Conservation (phyloP, 257 asterid species). For the Lantana camara region DNA sequence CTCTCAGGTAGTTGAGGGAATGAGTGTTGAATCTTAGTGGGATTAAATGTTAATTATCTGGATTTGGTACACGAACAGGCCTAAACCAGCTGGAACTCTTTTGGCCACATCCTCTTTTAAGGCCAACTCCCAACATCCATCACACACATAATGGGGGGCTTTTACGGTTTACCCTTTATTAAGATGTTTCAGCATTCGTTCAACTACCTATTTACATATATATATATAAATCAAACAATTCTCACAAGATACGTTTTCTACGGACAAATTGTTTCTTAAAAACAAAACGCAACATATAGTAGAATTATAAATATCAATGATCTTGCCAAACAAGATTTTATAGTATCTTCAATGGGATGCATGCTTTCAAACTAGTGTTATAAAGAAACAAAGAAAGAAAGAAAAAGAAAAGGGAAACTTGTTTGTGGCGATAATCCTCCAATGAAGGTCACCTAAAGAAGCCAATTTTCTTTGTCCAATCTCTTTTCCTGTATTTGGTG, state of each 20-base stretch:
- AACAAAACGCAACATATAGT: too few species aligned
- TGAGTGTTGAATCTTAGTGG: not conserved
- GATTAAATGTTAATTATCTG: slow-evolving; percentile 9
- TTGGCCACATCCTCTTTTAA: slow-evolving; percentile 14
- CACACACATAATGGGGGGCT: not conserved
- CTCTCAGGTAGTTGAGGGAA: not conserved
- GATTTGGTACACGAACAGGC: not conserved
- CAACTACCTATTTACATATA: too few species aligned
- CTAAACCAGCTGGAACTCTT: not conserved
- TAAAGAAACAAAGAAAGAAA: too few species aligned
- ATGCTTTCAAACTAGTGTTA: not conserved
- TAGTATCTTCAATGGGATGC: not conserved
- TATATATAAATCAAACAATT: too few species aligned
- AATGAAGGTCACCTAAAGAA: not conserved
- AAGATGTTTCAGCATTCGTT: too few species aligned
- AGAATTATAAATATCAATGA: too few species aligned
- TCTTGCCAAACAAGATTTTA: not conserved
- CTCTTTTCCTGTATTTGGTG: too few species aligned
- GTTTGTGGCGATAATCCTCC: not conserved
- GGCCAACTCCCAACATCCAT: slow-evolving; percentile 40
- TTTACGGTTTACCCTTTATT: too few species aligned
- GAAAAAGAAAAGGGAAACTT: not conserved
- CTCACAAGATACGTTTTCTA: too few species aligned
- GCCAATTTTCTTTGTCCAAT: not conserved
- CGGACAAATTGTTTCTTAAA: too few species aligned